phyloP scores from a whole-genome alignment of 1,139 yeast species.

The Pichia sp. region DNA sequence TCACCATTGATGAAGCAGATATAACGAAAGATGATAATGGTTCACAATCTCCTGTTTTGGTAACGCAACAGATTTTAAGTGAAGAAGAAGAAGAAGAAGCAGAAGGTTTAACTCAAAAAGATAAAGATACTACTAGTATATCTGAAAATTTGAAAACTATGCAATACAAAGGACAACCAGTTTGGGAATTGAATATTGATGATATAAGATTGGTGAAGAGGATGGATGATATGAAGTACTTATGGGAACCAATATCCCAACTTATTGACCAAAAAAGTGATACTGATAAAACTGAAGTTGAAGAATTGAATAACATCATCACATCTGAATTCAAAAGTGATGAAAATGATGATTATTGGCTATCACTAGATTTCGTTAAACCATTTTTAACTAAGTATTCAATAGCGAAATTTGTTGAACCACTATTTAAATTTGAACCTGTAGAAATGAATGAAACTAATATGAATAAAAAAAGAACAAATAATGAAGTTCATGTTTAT shows the following conservation, averaged over 20 bases:
- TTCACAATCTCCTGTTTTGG: neutral
- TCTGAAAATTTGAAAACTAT: neutral
- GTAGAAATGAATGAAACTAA: neutral
- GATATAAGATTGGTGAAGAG: neutral
- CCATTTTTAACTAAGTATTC: constrained; percentile 56
- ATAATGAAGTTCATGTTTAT: neutral
- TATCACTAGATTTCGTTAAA: constrained; percentile 62
- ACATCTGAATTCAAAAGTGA: neutral
- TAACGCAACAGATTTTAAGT: neutral
- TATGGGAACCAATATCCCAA: neutral
- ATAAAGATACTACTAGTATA: neutral
- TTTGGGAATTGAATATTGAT: constrained; percentile 3
- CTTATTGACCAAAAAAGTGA: neutral
- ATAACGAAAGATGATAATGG: neutral
- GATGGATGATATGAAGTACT: constrained; percentile 5
- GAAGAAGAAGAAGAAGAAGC: neutral
- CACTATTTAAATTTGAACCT: constrained; percentile 38
- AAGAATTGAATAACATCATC: neutral
- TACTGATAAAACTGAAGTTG: neutral
- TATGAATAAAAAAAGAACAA: constrained; percentile 1
- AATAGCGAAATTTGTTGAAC: constrained; percentile 55
- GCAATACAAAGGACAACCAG: constrained; percentile 10
- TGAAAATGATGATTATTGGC: constrained; percentile 40
- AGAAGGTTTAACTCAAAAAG: no score
- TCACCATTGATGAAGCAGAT: neutral